Conservation (phyloP, 768 basidiomycete genomes). For the Lentinula guzmanii region DNA sequence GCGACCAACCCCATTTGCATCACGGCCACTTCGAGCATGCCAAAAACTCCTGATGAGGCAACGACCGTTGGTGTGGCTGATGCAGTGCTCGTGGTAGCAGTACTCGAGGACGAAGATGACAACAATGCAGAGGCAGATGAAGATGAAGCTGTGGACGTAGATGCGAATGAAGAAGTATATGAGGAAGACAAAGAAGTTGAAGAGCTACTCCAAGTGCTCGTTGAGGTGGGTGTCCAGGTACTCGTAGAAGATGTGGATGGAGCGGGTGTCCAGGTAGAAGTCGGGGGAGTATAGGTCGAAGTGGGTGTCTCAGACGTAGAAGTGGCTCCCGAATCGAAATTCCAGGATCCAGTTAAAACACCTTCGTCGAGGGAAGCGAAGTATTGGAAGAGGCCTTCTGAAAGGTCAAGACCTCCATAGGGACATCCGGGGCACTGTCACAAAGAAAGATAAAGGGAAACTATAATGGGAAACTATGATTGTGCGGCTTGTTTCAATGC, state of each 20-base stretch:
- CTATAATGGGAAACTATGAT: not conserved
- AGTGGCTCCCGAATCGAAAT: conserved; percentile 20
- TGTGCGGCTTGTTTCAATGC: conserved; percentile 8
- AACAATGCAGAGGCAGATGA: conserved; percentile 24
- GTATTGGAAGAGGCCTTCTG: conserved; percentile 41
- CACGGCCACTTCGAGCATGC: not conserved
- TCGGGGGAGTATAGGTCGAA: conserved; percentile 15
- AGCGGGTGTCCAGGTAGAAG: conserved; percentile 16
- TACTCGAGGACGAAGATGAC: conserved; percentile 8
- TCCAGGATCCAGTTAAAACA: conserved; percentile 43
- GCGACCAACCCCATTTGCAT: not conserved
- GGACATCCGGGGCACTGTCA: conserved; percentile 47
- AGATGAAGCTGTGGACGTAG: conserved; percentile 26
- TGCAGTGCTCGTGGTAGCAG: not conserved
- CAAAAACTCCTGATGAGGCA: not conserved
- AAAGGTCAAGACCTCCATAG: conserved; percentile 57
- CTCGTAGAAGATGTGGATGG: conserved; percentile 8
- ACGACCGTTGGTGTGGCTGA: not conserved
- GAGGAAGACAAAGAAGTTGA: conserved; percentile 31
- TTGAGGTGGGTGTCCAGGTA: not conserved
- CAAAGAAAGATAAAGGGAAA: not conserved
- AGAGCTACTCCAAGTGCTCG: not conserved
- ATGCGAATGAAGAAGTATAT: conserved; percentile 21
- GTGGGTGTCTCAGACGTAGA: conserved; percentile 3
- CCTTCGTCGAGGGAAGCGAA: conserved; percentile 34